Conservation (phyloP, 2,329 filamentous ascomycete species). For the Elsinoe arachidis region DNA sequence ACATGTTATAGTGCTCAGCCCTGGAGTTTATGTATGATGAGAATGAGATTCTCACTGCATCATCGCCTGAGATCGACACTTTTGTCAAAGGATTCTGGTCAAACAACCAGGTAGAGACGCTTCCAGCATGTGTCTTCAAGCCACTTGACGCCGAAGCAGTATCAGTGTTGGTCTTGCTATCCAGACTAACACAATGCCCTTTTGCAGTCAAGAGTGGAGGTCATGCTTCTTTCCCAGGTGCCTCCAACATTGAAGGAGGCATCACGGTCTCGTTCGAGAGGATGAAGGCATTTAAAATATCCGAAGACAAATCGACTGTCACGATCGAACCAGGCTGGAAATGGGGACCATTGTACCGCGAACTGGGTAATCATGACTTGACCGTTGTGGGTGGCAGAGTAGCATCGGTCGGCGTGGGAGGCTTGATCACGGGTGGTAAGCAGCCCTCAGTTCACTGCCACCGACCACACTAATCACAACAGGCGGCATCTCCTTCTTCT, state of each 20-base stretch:
- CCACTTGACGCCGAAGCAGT: not conserved
- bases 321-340: conserved; percentile 6
- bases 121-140: conserved; percentile 7
- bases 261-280: conserved; percentile 19
- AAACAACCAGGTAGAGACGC: not conserved
- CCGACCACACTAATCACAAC: not conserved
- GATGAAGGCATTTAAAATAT: conserved; percentile 6
- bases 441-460: not conserved
- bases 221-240: conserved; percentile 20
- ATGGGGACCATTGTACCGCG: not conserved
- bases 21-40: not conserved
- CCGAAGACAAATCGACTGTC: conserved; percentile 15
- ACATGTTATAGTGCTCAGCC: not conserved
- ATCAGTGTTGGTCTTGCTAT: not conserved
- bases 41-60: not conserved
- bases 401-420: not conserved
- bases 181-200: not conserved
- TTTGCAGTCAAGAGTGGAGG: conserved; percentile 25
- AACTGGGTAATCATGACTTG: not conserved
- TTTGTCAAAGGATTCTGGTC: conserved; percentile 1
- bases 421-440: conserved; percentile 3
- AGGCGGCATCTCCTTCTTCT: conserved; percentile 12
- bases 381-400: conserved; percentile 5
- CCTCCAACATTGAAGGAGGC: conserved; percentile 21
- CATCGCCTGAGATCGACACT: not conserved